Base-by-base conservation (phyloP, 2,329 filamentous ascomycete genomes). In the Aureobasidium musti region DNA sequence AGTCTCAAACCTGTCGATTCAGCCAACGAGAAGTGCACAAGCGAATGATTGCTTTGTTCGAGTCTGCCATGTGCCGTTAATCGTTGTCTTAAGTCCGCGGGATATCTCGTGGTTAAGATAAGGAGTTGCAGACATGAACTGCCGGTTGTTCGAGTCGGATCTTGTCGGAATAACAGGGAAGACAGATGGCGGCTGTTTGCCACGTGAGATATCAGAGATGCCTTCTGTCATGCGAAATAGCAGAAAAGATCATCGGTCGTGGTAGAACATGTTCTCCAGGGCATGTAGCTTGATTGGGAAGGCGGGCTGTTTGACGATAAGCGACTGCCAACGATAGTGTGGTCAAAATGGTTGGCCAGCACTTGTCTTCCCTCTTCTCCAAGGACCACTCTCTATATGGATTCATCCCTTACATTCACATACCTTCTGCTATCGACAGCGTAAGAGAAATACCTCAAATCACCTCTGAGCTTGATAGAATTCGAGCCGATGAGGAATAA, bases 71-170 rank as follows among this genome's bases (percentile, higher is more conserved):
- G 33, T 35, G 33, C 33, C 33, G 57, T 37, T 39, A 10, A 39
- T 50, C n/a, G 50, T n/a, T 28, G 28, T 21, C n/a, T 39, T 19
- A 41, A 63, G 21, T 63, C 59, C 43, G 59, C 59, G 59, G 59
- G 8, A 21, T 28, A 19, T 2, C 41, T 60, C 39, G 41, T 47
- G 28, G 56, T 21, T 35, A 35, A 47, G 56, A 60, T 60, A 60
- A 60, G 56, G 5, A 60, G 21, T 13, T 30, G 56, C 23, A 59
- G 56, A 35, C 1, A 23, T 60, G 28, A 47, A 59, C 39, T 59
- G 39, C 56, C 56, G 56, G 8, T 23, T 35, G 11, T 14, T 17
- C 14, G 28, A 6, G 3, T 60, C 56, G 41, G 39, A 43, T 23
- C 7, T n/a, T 26, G 13, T 59, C 54, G 39, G 54, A 6, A n/a